Percentiles rank a stretch among this genome's conserved stretches.
Conservation (phyloP, 139 green algal genomes). For the Trebouxia sp. region DNA sequence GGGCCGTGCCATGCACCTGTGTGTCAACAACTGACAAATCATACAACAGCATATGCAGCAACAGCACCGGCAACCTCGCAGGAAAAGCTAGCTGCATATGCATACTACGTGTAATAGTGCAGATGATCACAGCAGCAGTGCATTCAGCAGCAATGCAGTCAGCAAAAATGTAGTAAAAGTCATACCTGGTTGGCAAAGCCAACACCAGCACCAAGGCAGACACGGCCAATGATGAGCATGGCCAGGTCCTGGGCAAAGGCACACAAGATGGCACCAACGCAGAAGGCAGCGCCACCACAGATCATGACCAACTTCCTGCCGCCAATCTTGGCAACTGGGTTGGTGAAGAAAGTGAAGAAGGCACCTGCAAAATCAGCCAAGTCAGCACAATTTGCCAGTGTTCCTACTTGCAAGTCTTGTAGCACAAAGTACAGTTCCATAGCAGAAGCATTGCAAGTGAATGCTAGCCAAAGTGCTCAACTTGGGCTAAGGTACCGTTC, state of each 20-base stretch:
- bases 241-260: slow-evolving; percentile 41
- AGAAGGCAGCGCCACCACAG: slow-evolving; percentile 17
- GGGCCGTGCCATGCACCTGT: too few species aligned
- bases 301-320: slow-evolving; percentile 32
- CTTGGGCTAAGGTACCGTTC: too few species aligned
- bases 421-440: background rate
- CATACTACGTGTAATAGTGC: background rate
- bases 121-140: too few species aligned
- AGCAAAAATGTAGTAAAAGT: background rate
- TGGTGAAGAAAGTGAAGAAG: slow-evolving; percentile 16
- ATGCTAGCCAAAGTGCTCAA: too few species aligned
- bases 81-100: too few species aligned
- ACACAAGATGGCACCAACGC: slow-evolving; percentile 17
- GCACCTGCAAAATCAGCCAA: background rate
- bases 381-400: background rate
- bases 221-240: slow-evolving; percentile 69
- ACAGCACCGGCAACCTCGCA: too few species aligned
- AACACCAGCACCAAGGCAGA: slow-evolving; percentile 65
- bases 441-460: too few species aligned
- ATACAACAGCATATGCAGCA: too few species aligned
- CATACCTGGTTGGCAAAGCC: slow-evolving; percentile 56
- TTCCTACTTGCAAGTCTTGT: background rate
- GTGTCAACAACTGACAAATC: too few species aligned
- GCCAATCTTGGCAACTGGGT: background rate
- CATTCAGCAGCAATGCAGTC: too few species aligned